Percentiles rank a stretch among this genome's conserved stretches.
Conservation (phyloP, 2,329 filamentous ascomycete species). For the Bipolaris sorokiniana region DNA sequence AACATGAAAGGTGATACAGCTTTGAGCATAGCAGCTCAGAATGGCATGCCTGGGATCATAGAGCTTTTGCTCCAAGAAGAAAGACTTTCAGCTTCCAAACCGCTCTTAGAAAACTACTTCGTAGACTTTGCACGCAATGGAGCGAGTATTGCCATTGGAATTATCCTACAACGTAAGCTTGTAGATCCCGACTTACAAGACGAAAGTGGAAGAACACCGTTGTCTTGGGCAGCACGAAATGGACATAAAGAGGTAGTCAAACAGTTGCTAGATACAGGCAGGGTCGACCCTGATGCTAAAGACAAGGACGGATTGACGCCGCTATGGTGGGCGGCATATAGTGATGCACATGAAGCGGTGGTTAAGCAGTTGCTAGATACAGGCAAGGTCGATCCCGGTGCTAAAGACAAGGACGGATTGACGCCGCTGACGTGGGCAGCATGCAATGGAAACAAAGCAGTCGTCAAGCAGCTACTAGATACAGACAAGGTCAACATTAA, state of each 20-base stretch:
- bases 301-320: not conserved
- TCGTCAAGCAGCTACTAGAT: not conserved
- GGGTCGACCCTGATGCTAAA: not conserved
- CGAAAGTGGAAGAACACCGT: not conserved
- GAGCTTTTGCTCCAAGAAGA: not conserved
- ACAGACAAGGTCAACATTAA: too few species aligned
- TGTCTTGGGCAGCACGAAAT: not conserved
- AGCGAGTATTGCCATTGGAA: not conserved
- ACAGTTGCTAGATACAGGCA: not conserved
- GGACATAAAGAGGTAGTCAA: not conserved
- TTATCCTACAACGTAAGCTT: not conserved
- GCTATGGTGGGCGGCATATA: not conserved
- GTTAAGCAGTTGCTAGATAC: not conserved
- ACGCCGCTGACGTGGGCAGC: not conserved
- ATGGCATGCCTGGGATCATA: not conserved
- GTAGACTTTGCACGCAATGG: fast-evolving
- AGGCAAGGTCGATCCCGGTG: not conserved
- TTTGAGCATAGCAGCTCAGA: not conserved
- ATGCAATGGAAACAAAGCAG: not conserved
- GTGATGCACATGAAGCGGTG: not conserved
- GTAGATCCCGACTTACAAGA: not conserved
- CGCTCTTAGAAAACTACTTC: not conserved
- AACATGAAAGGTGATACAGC: not conserved
- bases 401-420: not conserved
- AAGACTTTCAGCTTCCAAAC: not conserved